phyloP scores from a whole-genome alignment of 2,329 filamentous ascomycete genomes.

The Botryotinia globosa region DNA sequence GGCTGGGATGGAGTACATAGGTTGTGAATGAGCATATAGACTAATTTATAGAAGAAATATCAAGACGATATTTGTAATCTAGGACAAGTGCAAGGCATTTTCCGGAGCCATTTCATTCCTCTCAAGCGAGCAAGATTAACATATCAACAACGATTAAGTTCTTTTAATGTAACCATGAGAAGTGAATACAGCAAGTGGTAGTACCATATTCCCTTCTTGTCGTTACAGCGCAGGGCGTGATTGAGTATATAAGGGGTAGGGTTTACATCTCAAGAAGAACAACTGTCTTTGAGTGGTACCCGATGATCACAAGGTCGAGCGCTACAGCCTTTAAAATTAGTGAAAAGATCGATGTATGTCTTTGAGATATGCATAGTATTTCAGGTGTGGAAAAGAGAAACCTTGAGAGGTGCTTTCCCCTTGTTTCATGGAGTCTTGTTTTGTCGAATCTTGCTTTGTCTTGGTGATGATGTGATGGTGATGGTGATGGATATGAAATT shows the following conservation, averaged over 20 bases:
- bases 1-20: not conserved
- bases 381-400: not conserved
- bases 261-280: not conserved
- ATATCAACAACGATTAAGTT: not conserved
- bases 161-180: not conserved
- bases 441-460: fast-evolving
- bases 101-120: not conserved
- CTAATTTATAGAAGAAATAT: not conserved
- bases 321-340: no score
- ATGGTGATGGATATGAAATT: not conserved
- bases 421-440: not conserved
- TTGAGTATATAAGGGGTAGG: not conserved
- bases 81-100: not conserved
- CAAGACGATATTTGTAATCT: not conserved
- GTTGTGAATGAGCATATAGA: not conserved
- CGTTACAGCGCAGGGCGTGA: not conserved
- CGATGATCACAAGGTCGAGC: not conserved
- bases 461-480: not conserved
- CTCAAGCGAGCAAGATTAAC: not conserved
- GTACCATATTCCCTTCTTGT: not conserved
- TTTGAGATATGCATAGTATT: not conserved
- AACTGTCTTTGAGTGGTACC: not conserved
- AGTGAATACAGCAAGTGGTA: not conserved
- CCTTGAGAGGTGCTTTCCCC: not conserved
- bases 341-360: not conserved